Base-by-base conservation (phyloP, 345 rosid species). In the Cardamine occulta region DNA sequence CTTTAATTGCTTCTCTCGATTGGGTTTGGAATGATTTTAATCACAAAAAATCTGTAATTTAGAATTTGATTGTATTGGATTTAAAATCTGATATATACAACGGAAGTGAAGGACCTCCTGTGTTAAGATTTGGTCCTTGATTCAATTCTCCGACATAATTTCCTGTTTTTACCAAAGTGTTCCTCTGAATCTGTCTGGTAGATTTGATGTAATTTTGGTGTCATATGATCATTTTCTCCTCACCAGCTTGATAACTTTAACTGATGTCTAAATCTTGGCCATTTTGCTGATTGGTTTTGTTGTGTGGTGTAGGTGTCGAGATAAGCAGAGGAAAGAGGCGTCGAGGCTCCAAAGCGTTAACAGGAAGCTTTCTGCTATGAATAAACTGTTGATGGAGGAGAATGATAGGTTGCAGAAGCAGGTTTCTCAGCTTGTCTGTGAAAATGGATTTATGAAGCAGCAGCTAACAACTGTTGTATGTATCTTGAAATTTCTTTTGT, bases 371-470 rank as follows among this genome's bases (percentile, higher is more conserved):
- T 63, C 96, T 6, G 98, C 99, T 6, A 96, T 96, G 99, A 96
- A 93, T 77, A 96, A 93, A 80, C 86, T 96, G 66, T 82, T 96
- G 79, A 96, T 96, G 99, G 99, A 96, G 79, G 98, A 96, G 86
- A 96, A 96, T 65, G 99, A 96, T 80, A 90, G 99, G 26, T 63
- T 96, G 74, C 98, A 96, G 86, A 96, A 96, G 74, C 99, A 96
- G 78, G 99, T 96, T 61, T 96, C 99, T 15, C 99, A 96, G 86
- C 86, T 96, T 65, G 98, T 96, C 21, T 86, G 93, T 61, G 98
- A 96, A 74, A 96, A 96, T 73, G 96, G 96, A 29, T 87, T 80
- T 74, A 96, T 93, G 97, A 82, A 85, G 81, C 97, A 96, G 68
- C 98, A 96, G 67, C 77, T 96, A 47, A 96, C 91, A 0, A 84